phyloP scores from a whole-genome alignment of 176 grass and related monocot species.

The Eremochloa ophiuroides region DNA sequence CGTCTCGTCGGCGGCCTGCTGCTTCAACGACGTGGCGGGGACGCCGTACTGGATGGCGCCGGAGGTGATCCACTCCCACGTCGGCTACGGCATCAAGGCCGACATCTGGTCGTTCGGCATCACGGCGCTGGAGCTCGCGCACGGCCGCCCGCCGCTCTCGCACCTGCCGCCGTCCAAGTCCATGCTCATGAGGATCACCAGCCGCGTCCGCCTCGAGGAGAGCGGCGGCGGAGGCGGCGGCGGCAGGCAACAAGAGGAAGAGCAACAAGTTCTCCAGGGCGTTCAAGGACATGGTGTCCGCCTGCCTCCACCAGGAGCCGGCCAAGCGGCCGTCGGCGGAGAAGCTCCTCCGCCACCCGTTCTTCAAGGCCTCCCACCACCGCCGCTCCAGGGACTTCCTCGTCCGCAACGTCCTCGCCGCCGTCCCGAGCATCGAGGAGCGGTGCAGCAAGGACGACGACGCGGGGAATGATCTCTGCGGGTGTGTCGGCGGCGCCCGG shows the following conservation, averaged over 20 bases:
- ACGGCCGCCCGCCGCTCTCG: constrained; percentile 78
- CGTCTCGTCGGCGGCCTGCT: constrained; percentile 34
- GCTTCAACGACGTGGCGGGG: constrained; percentile 74
- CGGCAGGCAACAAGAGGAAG: constrained; percentile 9
- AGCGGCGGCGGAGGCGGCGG: background rate
- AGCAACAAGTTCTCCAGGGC: constrained; percentile 80
- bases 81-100: constrained; percentile 86
- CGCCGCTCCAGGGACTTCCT: constrained; percentile 67
- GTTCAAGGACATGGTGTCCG: constrained; percentile 87
- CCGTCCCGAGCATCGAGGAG: constrained; percentile 64
- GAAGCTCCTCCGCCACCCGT: constrained; percentile 78
- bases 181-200: constrained; percentile 76
- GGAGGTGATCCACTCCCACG: constrained; percentile 91
- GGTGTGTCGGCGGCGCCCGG: background rate
- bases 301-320: constrained; percentile 73
- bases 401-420: constrained; percentile 54
- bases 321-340: constrained; percentile 72
- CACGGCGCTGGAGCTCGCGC: constrained; percentile 89
- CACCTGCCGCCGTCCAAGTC: constrained; percentile 92
- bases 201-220: constrained; percentile 69
- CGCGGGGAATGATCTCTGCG: background rate
- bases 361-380: constrained; percentile 45
- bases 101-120: constrained; percentile 98
- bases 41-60: constrained; percentile 98
- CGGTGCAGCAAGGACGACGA: constrained; percentile 31